Evolutionary conservation across 1,139 yeast genomes (phyloP).

Genomic region (Scheffersomyces titani): DNA sequence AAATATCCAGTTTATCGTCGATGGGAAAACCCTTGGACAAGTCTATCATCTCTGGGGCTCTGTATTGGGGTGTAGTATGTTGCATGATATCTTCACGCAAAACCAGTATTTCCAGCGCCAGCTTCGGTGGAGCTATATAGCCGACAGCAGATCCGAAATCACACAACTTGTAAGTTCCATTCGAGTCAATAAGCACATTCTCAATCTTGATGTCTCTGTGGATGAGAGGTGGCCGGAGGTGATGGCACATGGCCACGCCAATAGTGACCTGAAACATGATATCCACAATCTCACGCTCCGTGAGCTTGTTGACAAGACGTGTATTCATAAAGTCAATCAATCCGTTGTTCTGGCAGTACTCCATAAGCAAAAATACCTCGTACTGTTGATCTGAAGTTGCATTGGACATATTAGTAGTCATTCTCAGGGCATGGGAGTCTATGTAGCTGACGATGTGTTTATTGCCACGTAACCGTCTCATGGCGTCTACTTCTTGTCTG

Average conservation of each 20-base stretch:
- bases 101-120: constrained; percentile 63
- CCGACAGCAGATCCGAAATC: constrained; percentile 94
- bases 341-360: constrained; percentile 83
- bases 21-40: constrained; percentile 65
- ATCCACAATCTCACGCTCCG: constrained; percentile 77
- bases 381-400: constrained; percentile 47
- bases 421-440: constrained; percentile 92
- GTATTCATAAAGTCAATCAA: constrained; percentile 93
- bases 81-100: constrained; percentile 76
- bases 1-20: constrained; percentile 76
- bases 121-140: constrained; percentile 63
- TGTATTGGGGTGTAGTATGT: constrained; percentile 81
- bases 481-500: constrained; percentile 80
- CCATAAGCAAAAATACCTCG: constrained; percentile 92
- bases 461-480: constrained; percentile 77
- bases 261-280: constrained; percentile 82
- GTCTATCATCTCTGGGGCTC: constrained; percentile 84
- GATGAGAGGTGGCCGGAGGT: constrained; percentile 73
- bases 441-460: constrained; percentile 83
- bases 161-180: constrained; percentile 77
- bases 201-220: constrained; percentile 96
- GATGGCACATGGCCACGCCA: constrained; percentile 90
- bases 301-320: constrained; percentile 76
- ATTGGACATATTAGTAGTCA: constrained; percentile 23
- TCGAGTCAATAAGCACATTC: constrained; percentile 78